These are phyloP conservation scores for Gyrodon lividus DNA, from an alignment of 768 basidiomycete genomes.

Conservation along the genomic window DNA sequence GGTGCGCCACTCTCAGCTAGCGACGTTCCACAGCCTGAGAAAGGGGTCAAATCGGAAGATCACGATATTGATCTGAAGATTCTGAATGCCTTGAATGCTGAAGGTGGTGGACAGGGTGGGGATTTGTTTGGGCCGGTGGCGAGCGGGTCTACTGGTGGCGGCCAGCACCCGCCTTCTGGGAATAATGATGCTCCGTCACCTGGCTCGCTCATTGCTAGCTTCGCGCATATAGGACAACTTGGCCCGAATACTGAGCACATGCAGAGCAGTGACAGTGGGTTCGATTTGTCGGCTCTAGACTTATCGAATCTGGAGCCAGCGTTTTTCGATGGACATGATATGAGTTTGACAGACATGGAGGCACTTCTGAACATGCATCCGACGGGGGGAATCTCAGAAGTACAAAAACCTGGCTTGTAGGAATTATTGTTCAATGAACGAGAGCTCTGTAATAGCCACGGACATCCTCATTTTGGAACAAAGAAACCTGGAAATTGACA, in stretches of 20 bases:
- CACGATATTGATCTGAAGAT: conserved; percentile 35
- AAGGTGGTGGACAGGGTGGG: conserved; percentile 13
- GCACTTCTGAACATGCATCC: conserved; percentile 48
- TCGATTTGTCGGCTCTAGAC: conserved; percentile 51
- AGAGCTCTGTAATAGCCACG: not conserved
- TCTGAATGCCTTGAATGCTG: conserved; percentile 35
- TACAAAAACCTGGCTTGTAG: conserved; percentile 23
- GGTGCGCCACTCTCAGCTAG: conserved; percentile 15
- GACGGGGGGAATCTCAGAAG: conserved; percentile 21
- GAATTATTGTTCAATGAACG: not conserved
- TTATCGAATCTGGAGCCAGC: conserved; percentile 42
- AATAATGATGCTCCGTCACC: conserved; percentile 38
- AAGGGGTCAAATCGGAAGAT: conserved; percentile 14
- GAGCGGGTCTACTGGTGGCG: conserved; percentile 21
- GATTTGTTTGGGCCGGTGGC: conserved; percentile 28
- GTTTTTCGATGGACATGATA: conserved; percentile 43
- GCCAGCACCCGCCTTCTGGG: conserved; percentile 13
- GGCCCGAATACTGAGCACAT: conserved; percentile 17
- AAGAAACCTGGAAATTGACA: conserved; percentile 2
- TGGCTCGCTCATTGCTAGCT: conserved; percentile 43
- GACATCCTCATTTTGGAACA: not conserved
- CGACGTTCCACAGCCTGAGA: conserved; percentile 17
- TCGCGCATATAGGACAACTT: conserved; percentile 25
- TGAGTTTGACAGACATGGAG: conserved; percentile 55
- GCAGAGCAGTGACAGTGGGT: conserved; percentile 30